phyloP scores from a whole-genome alignment of 2,329 filamentous ascomycete species.

The Purpureocillium lavendulum region DNA sequence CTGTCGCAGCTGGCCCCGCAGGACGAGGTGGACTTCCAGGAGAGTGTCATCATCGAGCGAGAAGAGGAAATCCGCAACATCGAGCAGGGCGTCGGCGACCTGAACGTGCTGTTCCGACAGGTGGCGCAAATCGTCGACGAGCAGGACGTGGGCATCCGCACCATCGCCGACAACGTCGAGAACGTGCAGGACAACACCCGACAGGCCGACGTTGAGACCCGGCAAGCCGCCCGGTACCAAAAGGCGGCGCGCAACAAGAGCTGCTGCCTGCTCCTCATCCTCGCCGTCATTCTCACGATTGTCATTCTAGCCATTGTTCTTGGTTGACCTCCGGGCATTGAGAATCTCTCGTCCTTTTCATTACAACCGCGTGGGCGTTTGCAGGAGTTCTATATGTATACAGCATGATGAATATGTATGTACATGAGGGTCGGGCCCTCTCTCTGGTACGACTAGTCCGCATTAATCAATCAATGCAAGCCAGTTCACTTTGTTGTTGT shows the following conservation, averaged over 20 bases:
- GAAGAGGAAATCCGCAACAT: conserved; percentile 97
- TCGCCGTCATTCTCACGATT: conserved; percentile 83
- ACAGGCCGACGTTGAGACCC: conserved; percentile 78
- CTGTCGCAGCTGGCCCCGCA: conserved; percentile 78
- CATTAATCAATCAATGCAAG: conserved; percentile 4
- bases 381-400: conserved; percentile 5
- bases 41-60: conserved; percentile 88
- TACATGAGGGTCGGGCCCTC: conserved; percentile 7
- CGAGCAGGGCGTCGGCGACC: conserved; percentile 87
- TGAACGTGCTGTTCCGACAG: conserved; percentile 95
- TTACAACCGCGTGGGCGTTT: conserved; percentile 6
- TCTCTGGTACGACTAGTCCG: background rate
- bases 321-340: conserved; percentile 39
- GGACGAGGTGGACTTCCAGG: conserved; percentile 95
- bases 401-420: conserved; percentile 6
- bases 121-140: conserved; percentile 96
- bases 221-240: conserved; percentile 83
- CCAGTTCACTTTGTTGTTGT: conserved; percentile 7
- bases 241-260: conserved; percentile 92
- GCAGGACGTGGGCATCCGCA: conserved; percentile 80
- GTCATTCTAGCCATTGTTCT: conserved; percentile 80
- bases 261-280: conserved; percentile 81
- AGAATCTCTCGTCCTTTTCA: background rate
- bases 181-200: conserved; percentile 72
- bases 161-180: conserved; percentile 83